These are phyloP conservation scores for Aspergillus bridgeri DNA, from an alignment of 495 filamentous ascomycete species.

Conservation along the genomic window DNA sequence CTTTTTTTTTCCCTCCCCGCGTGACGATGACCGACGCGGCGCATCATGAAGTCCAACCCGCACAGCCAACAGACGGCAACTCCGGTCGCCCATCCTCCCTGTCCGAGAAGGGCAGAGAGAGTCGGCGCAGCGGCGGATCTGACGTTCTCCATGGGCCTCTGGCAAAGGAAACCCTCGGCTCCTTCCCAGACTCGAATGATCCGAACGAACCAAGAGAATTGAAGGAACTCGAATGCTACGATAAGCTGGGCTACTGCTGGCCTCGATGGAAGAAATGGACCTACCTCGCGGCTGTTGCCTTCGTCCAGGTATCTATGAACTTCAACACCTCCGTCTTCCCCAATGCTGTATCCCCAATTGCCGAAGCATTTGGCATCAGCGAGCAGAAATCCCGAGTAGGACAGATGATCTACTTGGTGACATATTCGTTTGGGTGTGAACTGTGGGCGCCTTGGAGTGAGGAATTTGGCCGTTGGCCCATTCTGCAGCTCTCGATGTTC, in stretches of 20 bases:
- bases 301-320: conserved; percentile 79
- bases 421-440: conserved; percentile 75
- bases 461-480: conserved; percentile 68
- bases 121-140: neutral
- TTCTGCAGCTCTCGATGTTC: conserved; percentile 64
- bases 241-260: conserved; percentile 62
- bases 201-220: conserved; percentile 52
- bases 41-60: neutral
- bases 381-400: conserved; percentile 59
- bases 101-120: neutral
- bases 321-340: conserved; percentile 48
- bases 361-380: conserved; percentile 58
- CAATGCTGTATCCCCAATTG: conserved; percentile 50
- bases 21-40: neutral
- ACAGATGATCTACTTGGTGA: conserved; percentile 65
- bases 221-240: conserved; percentile 59
- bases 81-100: neutral
- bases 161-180: neutral
- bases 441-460: conserved; percentile 80
- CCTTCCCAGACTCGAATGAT: neutral
- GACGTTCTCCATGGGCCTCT: neutral
- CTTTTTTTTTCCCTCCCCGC: neutral
- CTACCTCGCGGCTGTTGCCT: conserved; percentile 66
- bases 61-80: neutral
- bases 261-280: conserved; percentile 69